Evolutionary conservation across 2,329 filamentous ascomycete genomes (phyloP), one percentile per base, ranked within the genome.

Genomic region (Trichothecium roseum): DNA sequence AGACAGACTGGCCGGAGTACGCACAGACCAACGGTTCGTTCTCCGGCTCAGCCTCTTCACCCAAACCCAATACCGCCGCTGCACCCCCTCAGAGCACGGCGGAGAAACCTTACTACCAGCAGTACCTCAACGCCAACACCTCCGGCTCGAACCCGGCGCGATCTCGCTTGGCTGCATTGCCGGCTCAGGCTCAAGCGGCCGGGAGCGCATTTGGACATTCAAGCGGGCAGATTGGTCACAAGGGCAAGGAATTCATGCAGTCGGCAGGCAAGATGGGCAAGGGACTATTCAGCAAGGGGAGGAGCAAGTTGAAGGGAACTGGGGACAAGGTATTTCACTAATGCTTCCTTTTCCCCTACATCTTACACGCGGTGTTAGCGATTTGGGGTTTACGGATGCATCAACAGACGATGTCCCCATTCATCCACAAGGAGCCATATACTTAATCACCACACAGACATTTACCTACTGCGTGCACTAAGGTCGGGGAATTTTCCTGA

Each of bases 261-360:
- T 81, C 81, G 16, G 88, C 88, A 37, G 86, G 85, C 36, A 87
- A 85, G 54, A 85, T 86, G 39, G 87, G 88, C 33, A 94, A 94
- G 64, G 89, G 88, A 35, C 60, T 95, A 44, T 80, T 95, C 56
- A 86, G 83, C 45, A 94, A 94, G 63, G 85, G 88, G 46, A 89
- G 84, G 63, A 89, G 74, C 62, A 89, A 85, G 59, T 78, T 94
- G 56, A 67, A 72, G 42, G 73, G 69, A 54, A 74, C 73, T 44
- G 76, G 78, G 53, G 84, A 91, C 60, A 93, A 93, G 84, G 84
- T 88, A 83, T 86, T 85, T 78, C 72, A 78, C 64, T 81, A 67
- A 73, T 54, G 47, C 48, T 57, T 52, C 51, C 53, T 58, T 51
- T 29, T 41, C 32, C 35, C 37, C 26, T 29, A 26, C 30, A 7